Evolutionary conservation across 345 rosid species (phyloP), one percentile per base, ranked within the genome.

Genomic region (Anastatica hierochuntica): DNA sequence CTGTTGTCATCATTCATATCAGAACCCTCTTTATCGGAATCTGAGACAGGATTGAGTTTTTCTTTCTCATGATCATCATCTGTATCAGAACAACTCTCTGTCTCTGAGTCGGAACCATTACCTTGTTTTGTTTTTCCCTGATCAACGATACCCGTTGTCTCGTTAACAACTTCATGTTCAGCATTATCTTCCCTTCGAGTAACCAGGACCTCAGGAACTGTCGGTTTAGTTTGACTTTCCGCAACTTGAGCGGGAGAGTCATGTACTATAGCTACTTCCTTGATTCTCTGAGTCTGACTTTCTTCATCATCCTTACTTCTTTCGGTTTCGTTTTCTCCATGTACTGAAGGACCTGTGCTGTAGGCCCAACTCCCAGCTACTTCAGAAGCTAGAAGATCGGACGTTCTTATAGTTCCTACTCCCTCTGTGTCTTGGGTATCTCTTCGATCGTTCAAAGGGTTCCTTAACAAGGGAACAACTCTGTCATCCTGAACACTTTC

Each of bases 381-480:
- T 74, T 92, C 97, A 15, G 98, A 88, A 53, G 95, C 73, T 64
- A 85, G 47, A 60, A 92, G 97, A 60, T 92, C 98, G 0, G 79
- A 72, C 11, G 95, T 88, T 68, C 74, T 76, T 62, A 85, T 67
- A 11, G 81, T 79, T 27, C 72, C 82, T 58, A 72, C 80, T 5
- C 73, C 75, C 58, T 84, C 92, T 8, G 76, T 80, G 60, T 88
- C 94, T 49, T 81, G 83, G 0, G 61, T 40, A 34, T 38, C 67
- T 15, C 64, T 84, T 53, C 43, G 58, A 52, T 67, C 68, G 43
- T 73, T 76, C 14, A 20, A 48, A 56, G 71, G 68, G 41, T 58
- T 73, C 58, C 58, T 74, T 14, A 61, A 48, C 45, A 54, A 14
- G 40, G 49, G 42, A 62, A 2, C 43, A 48, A 43, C 41, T 54